Evolutionary conservation across 2,329 filamentous ascomycete genomes (phyloP), one percentile per base, ranked within the genome.

Genomic region (Eurotiales sp.): DNA sequence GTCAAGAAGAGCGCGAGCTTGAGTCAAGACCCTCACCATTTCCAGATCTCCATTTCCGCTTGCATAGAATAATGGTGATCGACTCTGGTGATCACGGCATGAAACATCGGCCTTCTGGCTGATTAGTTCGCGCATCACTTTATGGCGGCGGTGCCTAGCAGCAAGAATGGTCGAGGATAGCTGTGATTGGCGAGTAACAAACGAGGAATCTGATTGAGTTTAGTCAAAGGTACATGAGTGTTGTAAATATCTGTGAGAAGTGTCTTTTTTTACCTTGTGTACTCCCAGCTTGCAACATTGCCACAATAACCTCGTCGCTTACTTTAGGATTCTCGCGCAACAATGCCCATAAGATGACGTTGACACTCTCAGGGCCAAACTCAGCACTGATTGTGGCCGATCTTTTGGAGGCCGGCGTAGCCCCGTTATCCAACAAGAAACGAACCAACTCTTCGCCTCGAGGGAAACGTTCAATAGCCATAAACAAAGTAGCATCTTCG

Each of bases 71-170:
- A 85, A 71, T 2, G 82, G 81, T 2, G 81, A 84, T 50, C 78
- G 80, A 8, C 27, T 46, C 30, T 46, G 44, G 11, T 73, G 74
- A 60, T 86, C 83, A 25, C 75, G 68, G 1, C 78, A 72, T 50
- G 85, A 82, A 2, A 81, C 78, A 53, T 85, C 82, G 1, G 82
- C 80, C 6, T 79, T 82, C 41, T 79, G 76, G 1, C 80, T 65
- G 3, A 87, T 69, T 8, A 87, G 71, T 17, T 73, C 65, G 50
- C 77, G 77, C 3, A 83, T 80, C 8, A 46, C 85, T 64, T 23
- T 85, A 82, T n/a, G 74, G 71, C 1, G 82, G 75, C 82, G 54
- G 82, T 74, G 44, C 82, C 83, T 48, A 80, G 82, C 62, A 32
- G 19, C 34, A 12, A 41, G 39, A 44, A 50, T 15, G n/a, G 44